Evolutionary conservation across 1,139 yeast species (phyloP), one percentile per base, ranked within the genome.

Genomic region (Pichia sp.): DNA sequence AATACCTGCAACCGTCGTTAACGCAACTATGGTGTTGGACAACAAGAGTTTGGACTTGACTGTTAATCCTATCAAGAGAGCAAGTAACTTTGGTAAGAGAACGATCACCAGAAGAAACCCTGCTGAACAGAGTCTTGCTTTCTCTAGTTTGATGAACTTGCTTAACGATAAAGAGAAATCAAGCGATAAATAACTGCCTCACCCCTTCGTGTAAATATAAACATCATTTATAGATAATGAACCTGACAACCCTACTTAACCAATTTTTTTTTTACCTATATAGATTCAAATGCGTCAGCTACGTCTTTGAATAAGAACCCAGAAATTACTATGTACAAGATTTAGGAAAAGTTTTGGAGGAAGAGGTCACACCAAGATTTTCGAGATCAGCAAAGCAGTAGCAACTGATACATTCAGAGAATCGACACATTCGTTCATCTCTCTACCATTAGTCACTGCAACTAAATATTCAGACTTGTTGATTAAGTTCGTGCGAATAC

Each of bases 371-470:
- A 30, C 27, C 14, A 54, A 43, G 10, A 56, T 50, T 30, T 54
- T 51, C 2, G 59, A 54, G 12, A 56, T 31, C 8, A 56, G 24
- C 27, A 56, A 40, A 6, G 59, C 95, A 2, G 92, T 79, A 0
- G 97, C 97, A 4, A 91, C 97, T 65, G 95, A 87, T 40, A 89
- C 97, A 67, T 91, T 91, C 62, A 91, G 73, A 27, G 96, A 87
- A 65, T 90, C 97, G 40, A 91, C 84, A 16, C 81, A 71, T 6
- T 69, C 74, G 30, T 64, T 67, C 46, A 76, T 61, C 38, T 71
- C 71, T 49, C 68, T 54, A 40, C 56, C 60, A 45, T 63, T 59
- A 8, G 68, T 60, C 65, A 88, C 74, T 29, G 81, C 79, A 9
- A 84, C 92, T 53, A 80, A 73, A 64, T 75, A 84, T 60, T 89